phyloP scores from a whole-genome alignment of 139 green algal species.

The Chlorella sp. region DNA sequence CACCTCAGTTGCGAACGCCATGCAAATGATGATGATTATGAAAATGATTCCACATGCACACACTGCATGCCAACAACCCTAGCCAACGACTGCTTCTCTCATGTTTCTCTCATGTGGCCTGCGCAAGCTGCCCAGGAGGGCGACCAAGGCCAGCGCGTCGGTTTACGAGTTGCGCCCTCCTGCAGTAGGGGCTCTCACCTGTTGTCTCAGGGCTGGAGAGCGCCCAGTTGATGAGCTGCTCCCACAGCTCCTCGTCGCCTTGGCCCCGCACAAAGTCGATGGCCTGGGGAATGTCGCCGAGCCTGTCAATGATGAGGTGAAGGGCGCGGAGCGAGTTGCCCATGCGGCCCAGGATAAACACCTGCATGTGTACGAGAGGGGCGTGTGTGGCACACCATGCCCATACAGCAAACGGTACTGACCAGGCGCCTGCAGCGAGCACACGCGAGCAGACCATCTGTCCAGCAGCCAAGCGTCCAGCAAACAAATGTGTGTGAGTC shows the following conservation, averaged over 20 bases:
- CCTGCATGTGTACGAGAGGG: conserved; percentile 25
- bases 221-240: conserved; percentile 77
- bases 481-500: not conserved
- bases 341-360: conserved; percentile 89
- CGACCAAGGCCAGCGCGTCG: too few relatives aligned
- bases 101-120: too few relatives aligned
- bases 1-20: too few relatives aligned
- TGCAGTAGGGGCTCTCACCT: conserved; percentile 29
- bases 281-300: conserved; percentile 80
- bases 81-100: too few relatives aligned
- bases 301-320: conserved; percentile 79
- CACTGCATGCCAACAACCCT: too few relatives aligned
- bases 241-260: conserved; percentile 88
- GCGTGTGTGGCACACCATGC: not conserved
- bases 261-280: conserved; percentile 88
- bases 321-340: conserved; percentile 69
- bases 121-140: too few relatives aligned
- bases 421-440: not conserved
- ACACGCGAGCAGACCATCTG: too few relatives aligned
- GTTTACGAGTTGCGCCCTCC: too few relatives aligned
- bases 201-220: conserved; percentile 62
- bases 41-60: too few relatives aligned
- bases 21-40: too few relatives aligned
- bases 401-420: too few relatives aligned
- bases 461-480: not conserved